These are phyloP conservation scores for Tillandsia fasciculata DNA, from an alignment of 176 grass and related monocot genomes.

Conservation along the genomic window DNA sequence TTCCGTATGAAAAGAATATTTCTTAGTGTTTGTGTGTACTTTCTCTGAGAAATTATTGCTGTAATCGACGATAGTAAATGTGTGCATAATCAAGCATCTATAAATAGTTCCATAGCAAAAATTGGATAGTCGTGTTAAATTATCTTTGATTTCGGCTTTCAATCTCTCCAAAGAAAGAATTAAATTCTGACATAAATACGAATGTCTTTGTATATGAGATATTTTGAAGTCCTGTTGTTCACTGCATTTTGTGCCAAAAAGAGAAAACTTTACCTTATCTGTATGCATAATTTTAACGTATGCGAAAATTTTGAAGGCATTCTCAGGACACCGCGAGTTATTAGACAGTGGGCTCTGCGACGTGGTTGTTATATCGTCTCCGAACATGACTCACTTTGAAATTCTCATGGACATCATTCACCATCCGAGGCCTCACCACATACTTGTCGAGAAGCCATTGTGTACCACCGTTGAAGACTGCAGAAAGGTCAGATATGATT, in stretches of 20 bases:
- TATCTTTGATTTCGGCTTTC: too few relatives aligned
- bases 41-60: too few relatives aligned
- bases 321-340: slow-evolving; percentile 64
- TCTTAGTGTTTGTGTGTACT: too few relatives aligned
- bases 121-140: too few relatives aligned
- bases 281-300: slow-evolving; percentile 7
- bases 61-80: too few relatives aligned
- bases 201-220: background rate
- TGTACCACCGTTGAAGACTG: slow-evolving; percentile 79
- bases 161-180: background rate
- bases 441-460: slow-evolving; percentile 89
- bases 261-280: background rate
- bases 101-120: too few relatives aligned
- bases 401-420: slow-evolving; percentile 75
- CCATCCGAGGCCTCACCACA: slow-evolving; percentile 47
- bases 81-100: too few relatives aligned
- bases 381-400: slow-evolving; percentile 91
- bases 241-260: background rate
- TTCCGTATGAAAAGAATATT: too few relatives aligned
- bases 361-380: slow-evolving; percentile 60
- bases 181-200: background rate
- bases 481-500: slow-evolving; percentile 40
- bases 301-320: slow-evolving; percentile 40
- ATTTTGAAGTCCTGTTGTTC: background rate
- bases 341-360: slow-evolving; percentile 76